These are phyloP conservation scores for Stemphylium lycopersici DNA, from an alignment of 2,329 filamentous ascomycete species.

Conservation along the genomic window DNA sequence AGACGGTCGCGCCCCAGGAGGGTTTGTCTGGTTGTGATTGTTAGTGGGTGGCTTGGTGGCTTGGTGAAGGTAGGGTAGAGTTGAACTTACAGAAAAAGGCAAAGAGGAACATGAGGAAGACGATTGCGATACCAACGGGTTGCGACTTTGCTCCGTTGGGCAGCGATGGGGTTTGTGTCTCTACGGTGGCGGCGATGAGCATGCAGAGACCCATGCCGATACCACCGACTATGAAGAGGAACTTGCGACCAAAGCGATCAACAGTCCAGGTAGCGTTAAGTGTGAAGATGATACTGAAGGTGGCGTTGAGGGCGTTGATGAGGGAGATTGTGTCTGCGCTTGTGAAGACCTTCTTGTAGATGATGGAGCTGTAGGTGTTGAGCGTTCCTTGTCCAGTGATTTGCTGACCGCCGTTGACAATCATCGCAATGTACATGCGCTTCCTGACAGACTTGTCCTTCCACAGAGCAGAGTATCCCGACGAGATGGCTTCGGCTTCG, in stretches of 20 bases:
- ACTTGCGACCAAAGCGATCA: constrained; percentile 72
- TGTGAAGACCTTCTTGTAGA: constrained; percentile 74
- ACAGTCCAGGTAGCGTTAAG: constrained; percentile 76
- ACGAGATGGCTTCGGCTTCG: constrained; percentile 71
- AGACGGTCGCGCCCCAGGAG: constrained; percentile 71
- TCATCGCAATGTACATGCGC: constrained; percentile 67
- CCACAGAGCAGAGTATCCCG: constrained; percentile 69
- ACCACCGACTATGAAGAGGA: constrained; percentile 71
- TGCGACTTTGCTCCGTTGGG: constrained; percentile 60
- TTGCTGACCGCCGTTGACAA: constrained; percentile 74
- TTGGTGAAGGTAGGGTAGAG: constrained; percentile 1
- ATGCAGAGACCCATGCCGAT: constrained; percentile 74
- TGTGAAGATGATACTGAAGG: constrained; percentile 74
- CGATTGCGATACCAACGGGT: constrained; percentile 69
- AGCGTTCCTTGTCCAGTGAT: constrained; percentile 74
- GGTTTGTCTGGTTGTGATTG: constrained; percentile 61
- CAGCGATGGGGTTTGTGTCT: constrained; percentile 62
- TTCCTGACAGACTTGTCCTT: constrained; percentile 72
- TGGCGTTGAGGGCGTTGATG: constrained; percentile 77
- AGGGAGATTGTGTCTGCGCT: constrained; percentile 64
- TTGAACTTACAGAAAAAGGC: constrained; percentile 63
- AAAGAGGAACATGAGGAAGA: constrained; percentile 71
- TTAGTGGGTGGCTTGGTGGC: constrained; percentile 29
- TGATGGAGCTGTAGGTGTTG: constrained; percentile 74
- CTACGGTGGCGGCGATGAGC: constrained; percentile 66